Evolutionary conservation across 768 basidiomycete species (phyloP).

Genomic region (Candolleomyces eurysporus): DNA sequence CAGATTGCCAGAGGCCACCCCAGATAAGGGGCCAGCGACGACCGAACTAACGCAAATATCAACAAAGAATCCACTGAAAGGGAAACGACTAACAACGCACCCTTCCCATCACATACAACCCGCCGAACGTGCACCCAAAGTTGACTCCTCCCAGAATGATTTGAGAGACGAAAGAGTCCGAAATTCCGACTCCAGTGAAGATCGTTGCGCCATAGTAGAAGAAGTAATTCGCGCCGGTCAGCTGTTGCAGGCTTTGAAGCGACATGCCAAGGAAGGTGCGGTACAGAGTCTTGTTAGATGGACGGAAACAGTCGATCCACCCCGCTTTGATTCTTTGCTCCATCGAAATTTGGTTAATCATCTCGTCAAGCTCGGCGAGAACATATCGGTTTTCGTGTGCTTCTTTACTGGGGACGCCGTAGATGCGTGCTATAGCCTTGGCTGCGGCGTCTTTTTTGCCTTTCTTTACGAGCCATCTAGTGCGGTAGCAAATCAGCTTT

Average conservation of each 20-base stretch:
- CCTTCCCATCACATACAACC: conserved; percentile 70
- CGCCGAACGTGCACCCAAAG: conserved; percentile 69
- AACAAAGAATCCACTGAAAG: not conserved
- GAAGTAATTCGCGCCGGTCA: conserved; percentile 71
- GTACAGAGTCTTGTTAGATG: conserved; percentile 56
- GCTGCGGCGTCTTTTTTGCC: conserved; percentile 49
- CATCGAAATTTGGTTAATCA: conserved; percentile 46
- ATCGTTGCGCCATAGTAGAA: conserved; percentile 68
- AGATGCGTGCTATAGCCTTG: conserved; percentile 43
- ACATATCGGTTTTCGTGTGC: conserved; percentile 41
- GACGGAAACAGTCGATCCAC: conserved; percentile 70
- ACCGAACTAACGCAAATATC: conserved; percentile 44
- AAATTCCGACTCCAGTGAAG: conserved; percentile 64
- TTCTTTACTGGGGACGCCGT: conserved; percentile 43
- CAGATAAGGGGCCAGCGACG: conserved; percentile 61
- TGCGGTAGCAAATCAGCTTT: conserved; percentile 1
- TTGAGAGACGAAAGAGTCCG: conserved; percentile 67
- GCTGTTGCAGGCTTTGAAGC: conserved; percentile 69
- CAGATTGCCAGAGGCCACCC: conserved; percentile 69
- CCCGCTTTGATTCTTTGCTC: conserved; percentile 46
- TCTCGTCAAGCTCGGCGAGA: conserved; percentile 52
- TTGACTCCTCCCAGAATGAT: conserved; percentile 77
- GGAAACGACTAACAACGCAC: conserved; percentile 26
- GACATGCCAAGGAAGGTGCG: conserved; percentile 62
- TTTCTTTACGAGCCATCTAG: conserved; percentile 50